Conservation (phyloP, 164 flowering plant species). For the Houttuynia cordata region DNA sequence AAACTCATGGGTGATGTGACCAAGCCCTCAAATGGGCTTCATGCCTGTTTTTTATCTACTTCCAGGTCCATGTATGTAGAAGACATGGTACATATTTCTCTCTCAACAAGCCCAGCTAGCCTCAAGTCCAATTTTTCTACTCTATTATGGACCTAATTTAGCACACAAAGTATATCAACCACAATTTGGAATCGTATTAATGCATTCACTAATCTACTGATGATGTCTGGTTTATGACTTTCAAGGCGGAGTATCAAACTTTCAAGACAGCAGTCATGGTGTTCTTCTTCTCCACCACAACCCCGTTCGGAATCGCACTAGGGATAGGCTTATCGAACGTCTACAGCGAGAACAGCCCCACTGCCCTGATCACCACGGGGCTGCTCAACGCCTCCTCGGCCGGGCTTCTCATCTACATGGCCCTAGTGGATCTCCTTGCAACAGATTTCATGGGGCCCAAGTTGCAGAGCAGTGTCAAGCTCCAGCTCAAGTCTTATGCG, state of each 20-base stretch:
- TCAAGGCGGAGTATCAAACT: slow-evolving; percentile 29
- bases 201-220: not conserved
- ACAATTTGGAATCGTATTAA: too few species aligned
- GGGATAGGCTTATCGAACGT: slow-evolving; percentile 34
- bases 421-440: slow-evolving; percentile 39
- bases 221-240: too few species aligned
- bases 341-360: slow-evolving; percentile 34
- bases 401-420: slow-evolving; percentile 47
- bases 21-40: too few species aligned
- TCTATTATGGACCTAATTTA: too few species aligned
- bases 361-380: slow-evolving; percentile 33
- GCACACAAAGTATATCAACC: too few species aligned
- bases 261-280: slow-evolving; percentile 30
- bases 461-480: slow-evolving; percentile 29
- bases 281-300: slow-evolving; percentile 44
- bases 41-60: too few species aligned
- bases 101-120: too few species aligned
- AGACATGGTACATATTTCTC: too few species aligned
- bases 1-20: too few species aligned
- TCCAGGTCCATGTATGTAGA: too few species aligned
- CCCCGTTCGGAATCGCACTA: slow-evolving; percentile 37
- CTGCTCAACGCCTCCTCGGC: slow-evolving; percentile 38
- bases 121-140: too few species aligned
- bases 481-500: slow-evolving; percentile 24
- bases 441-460: slow-evolving; percentile 45